A percentile compares a stretch with the other conserved stretches of the same genome.
phyloP scores from a whole-genome alignment of 2,329 filamentous ascomycete species.

The Truncatella angustata region DNA sequence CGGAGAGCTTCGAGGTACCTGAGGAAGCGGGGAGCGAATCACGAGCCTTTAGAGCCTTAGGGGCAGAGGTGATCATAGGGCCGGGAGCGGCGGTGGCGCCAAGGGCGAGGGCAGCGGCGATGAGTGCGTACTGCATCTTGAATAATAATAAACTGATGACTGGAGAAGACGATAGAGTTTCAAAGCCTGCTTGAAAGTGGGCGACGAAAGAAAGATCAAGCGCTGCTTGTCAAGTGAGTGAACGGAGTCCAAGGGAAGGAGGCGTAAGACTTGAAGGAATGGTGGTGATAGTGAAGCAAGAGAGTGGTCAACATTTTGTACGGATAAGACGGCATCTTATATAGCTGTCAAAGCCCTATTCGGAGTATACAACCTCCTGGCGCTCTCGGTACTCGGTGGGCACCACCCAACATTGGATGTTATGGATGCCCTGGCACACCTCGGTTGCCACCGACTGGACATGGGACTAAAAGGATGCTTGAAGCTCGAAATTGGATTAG shows the following conservation, averaged over 20 bases:
- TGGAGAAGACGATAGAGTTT: neutral
- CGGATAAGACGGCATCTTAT: neutral
- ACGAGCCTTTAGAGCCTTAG: neutral
- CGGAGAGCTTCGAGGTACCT: constrained; percentile 6
- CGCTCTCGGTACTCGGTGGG: neutral
- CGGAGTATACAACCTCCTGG: neutral
- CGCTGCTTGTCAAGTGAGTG: constrained; percentile 7
- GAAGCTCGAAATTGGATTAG: neutral
- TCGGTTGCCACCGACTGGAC: neutral
- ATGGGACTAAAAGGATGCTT: neutral
- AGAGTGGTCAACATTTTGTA: neutral
- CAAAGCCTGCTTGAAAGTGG: neutral
- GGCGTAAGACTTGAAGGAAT: neutral
- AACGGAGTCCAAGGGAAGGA: neutral
- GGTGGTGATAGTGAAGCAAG: neutral
- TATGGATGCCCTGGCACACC: neutral
- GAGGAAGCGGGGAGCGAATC: constrained; percentile 7
- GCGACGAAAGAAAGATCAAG: constrained; percentile 3
- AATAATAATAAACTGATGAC: neutral
- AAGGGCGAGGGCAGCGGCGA: constrained; percentile 18
- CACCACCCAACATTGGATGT: neutral
- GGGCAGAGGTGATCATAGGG: constrained; percentile 4
- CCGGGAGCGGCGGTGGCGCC: constrained; percentile 3
- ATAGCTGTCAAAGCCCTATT: neutral
- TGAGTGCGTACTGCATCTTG: constrained; percentile 22